Base-by-base conservation (phyloP, 2,329 filamentous ascomycete genomes). In the Clonostachys rhizophaga region DNA sequence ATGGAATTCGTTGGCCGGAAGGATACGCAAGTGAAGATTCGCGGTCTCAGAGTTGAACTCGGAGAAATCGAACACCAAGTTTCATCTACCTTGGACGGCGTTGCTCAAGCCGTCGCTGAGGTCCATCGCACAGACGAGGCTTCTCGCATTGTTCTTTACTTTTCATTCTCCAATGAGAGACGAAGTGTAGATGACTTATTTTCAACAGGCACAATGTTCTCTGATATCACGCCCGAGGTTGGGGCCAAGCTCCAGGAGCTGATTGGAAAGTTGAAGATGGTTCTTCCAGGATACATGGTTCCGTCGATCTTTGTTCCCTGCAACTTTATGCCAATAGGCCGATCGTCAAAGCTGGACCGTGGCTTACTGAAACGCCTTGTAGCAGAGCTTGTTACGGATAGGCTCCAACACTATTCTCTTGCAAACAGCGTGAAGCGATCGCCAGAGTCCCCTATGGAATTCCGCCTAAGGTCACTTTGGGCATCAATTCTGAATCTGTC, bases 401-500 rank as follows among this genome's bases (percentile, higher is more conserved):
- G 14, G 11, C 14, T 18, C 7, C 14, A n/a, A n/a, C 14, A 39
- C 7, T 39, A 39, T 30, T 34, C 42, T 8, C 42, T 43, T 30
- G 42, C 18, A n/a, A 16, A 13, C 11, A 33, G 42, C 6, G 42
- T 30, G 12, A 24, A 34, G 42, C n/a, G 16, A n/a, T 10, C 43
- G 40, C 45, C 45, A 2, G 43, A 40, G 7, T 39, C 45, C 14
- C 12, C 48, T 8, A 44, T 46, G 18, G 52, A 54, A 41, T 24
- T 46, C 20, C 50, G 47, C 40, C 40, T 54, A 1, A 46, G 52
- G 5, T 45, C 49, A 5, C 16, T 51, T 6, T 47, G 45, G 52
- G 52, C 51, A n/a, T 20, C 45, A 17, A 37, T 52, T 3, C 45
- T 54, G 10, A 12, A 33, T 7, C 17, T 49, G 9, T 8, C 34